Percentiles rank a stretch among this genome's conserved stretches.
Evolutionary conservation across 2,329 filamentous ascomycete genomes (phyloP).

Genomic region (Fusarium sp.): DNA sequence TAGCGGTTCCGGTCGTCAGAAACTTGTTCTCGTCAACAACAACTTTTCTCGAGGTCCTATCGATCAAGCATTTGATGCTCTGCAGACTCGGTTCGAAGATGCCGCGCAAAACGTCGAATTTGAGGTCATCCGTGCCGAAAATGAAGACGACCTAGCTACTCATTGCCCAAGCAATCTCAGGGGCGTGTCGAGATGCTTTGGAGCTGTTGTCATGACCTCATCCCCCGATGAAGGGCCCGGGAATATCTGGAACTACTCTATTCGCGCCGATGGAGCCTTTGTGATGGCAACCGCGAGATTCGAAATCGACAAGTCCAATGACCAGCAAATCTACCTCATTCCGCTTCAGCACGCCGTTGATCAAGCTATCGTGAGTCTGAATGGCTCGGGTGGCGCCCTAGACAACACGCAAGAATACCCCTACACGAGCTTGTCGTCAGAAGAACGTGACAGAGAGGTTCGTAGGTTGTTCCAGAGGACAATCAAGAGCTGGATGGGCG

Average conservation of each 20-base stretch:
- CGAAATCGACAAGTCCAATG: conserved; percentile 72
- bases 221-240: conserved; percentile 75
- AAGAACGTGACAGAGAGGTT: conserved; percentile 72
- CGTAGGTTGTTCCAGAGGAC: conserved; percentile 73
- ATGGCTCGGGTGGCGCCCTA: conserved; percentile 55
- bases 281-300: conserved; percentile 65
- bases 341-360: conserved; percentile 85
- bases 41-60: conserved; percentile 75
- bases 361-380: conserved; percentile 69
- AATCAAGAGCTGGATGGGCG: conserved; percentile 78
- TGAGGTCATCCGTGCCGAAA: conserved; percentile 61
- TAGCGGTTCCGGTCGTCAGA: conserved; percentile 65
- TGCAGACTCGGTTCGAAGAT: conserved; percentile 66
- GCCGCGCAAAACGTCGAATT: conserved; percentile 64
- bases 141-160: conserved; percentile 66
- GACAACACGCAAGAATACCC: conserved; percentile 68
- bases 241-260: conserved; percentile 84
- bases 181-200: conserved; percentile 77
- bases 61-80: conserved; percentile 70
- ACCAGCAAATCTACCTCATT: conserved; percentile 78
- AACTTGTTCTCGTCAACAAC: conserved; percentile 81
- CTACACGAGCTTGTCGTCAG: conserved; percentile 75
- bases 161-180: conserved; percentile 71
- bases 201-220: conserved; percentile 76
- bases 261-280: conserved; percentile 78